Evolutionary conservation across 148 eudicot species (phyloP).

Genomic region (Rhododendron molle): DNA sequence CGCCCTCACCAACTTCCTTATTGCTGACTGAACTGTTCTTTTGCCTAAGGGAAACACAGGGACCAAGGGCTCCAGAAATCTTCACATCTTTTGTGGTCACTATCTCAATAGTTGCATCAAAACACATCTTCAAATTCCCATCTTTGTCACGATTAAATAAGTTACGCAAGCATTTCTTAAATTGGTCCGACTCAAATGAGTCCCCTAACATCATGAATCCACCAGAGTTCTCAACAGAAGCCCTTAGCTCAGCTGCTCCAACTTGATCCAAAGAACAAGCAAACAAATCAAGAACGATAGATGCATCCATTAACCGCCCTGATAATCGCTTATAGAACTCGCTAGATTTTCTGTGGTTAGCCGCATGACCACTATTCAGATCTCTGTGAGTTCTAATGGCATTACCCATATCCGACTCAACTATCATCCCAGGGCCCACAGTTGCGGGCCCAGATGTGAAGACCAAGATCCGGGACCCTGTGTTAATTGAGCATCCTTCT

Average conservation of each 20-base stretch:
- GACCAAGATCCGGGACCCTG: slow-evolving; percentile 80
- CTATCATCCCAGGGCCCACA: slow-evolving; percentile 84
- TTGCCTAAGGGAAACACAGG: slow-evolving; percentile 69
- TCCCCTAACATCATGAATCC: slow-evolving; percentile 92
- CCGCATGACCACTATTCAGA: slow-evolving; percentile 53
- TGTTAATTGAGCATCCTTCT: slow-evolving; percentile 66
- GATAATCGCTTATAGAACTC: slow-evolving; percentile 58
- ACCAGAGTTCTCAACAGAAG: slow-evolving; percentile 74
- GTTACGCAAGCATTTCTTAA: slow-evolving; percentile 70
- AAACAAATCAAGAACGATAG: slow-evolving; percentile 86
- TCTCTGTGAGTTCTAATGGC: slow-evolving; percentile 89
- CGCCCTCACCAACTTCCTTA: slow-evolving; percentile 76
- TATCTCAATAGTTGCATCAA: slow-evolving; percentile 81
- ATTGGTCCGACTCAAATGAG: slow-evolving; percentile 76
- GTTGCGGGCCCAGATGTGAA: slow-evolving; percentile 99
- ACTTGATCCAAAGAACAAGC: slow-evolving; percentile 99
- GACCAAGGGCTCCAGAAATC: slow-evolving; percentile 92
- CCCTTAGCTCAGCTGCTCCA: slow-evolving; percentile 82
- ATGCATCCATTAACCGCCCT: slow-evolving; percentile 57
- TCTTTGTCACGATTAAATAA: slow-evolving; percentile 55
- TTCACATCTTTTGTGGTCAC: slow-evolving; percentile 79
- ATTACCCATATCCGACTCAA: slow-evolving; percentile 48
- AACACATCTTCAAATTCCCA: slow-evolving; percentile 75
- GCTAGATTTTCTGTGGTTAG: slow-evolving; percentile 54
- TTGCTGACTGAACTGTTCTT: slow-evolving; percentile 61